Base-by-base conservation (phyloP, 2,329 filamentous ascomycete genomes). In the Xylaria polymorpha region DNA sequence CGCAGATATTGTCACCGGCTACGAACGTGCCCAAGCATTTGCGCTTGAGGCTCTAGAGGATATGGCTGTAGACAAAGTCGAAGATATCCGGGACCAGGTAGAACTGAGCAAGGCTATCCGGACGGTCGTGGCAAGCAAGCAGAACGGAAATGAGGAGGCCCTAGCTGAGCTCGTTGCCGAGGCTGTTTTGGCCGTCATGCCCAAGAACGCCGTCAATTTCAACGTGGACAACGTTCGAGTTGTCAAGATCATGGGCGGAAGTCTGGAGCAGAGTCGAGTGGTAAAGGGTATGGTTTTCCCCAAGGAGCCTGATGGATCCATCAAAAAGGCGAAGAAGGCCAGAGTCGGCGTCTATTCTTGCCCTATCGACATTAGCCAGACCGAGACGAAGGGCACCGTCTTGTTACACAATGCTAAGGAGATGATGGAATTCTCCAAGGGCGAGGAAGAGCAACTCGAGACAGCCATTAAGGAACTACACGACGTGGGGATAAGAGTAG, bases 201-300 rank as follows among this genome's bases (percentile, higher is more conserved):
- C 97, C 74, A 98, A 98, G 86, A 97, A 98, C 84, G 92, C 96
- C 25, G 84, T 87, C 80, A 94, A 97, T 84, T 99, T 99, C 88
- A 99, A 98, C 83, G 94, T 99, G 73, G 96, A 99, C 86, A 99
- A 99, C 82, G 91, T 99, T 77, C 93, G 96, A 69, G 97, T 99
- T 67, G 97, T 99, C 77, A 99, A 99, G 88, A 99, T 99, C 78
- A 98, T 99, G 95, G 96, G 96, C 76, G 95, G 96, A 73, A 94
- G 92, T 80, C 85, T 99, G 79, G 93, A 97, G 78, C 94, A 99
- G 85, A 97, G 94, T 81, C 91, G 90, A 74, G 95, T 99, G 15
- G 92, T 99, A 69, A 97, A 93, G 86, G 96, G 96, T 74, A 99
- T 99, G 96, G 97, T 99, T 61, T 98, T 99, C 80, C 91, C 94